Conservation (phyloP, 2,329 filamentous ascomycete genomes). For the Fonsecaea nubica region DNA sequence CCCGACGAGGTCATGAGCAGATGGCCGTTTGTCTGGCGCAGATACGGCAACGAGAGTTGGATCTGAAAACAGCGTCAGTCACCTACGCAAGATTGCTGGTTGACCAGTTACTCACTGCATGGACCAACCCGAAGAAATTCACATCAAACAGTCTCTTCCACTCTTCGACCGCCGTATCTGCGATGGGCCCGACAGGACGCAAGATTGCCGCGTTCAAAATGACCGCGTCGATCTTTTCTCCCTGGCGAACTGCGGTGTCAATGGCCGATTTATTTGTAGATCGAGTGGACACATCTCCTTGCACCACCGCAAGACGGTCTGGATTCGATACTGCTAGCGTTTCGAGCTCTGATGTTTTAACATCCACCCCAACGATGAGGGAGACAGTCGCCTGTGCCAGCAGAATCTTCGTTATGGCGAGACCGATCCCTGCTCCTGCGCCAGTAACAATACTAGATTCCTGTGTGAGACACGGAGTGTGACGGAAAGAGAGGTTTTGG, state of each 20-base stretch:
- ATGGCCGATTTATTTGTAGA: conserved; percentile 11
- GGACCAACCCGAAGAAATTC: conserved; percentile 13
- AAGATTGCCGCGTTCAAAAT: conserved; percentile 26
- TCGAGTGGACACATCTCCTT: conserved; percentile 16
- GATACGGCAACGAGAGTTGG: conserved; percentile 11
- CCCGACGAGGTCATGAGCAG: conserved; percentile 17
- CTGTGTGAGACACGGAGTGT: neutral
- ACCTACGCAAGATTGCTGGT: neutral
- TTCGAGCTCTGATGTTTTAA: conserved; percentile 6
- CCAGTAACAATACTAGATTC: conserved; percentile 17
- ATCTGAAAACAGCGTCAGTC: conserved; percentile 11
- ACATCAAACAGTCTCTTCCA: conserved; percentile 27
- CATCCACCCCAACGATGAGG: conserved; percentile 11
- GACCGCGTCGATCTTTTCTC: conserved; percentile 15
- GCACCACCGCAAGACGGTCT: conserved; percentile 1
- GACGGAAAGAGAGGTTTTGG: neutral
- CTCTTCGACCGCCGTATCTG: neutral
- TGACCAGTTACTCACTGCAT: neutral
- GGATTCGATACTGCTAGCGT: neutral
- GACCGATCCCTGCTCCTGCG: conserved; percentile 17
- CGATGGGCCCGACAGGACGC: conserved; percentile 13
- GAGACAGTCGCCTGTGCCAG: neutral
- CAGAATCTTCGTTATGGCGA: conserved; percentile 4
- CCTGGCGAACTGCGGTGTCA: neutral
- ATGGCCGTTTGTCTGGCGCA: conserved; percentile 8